phyloP scores from a whole-genome alignment of 2,329 filamentous ascomycete species.

The Sclerotinia trifoliorum region DNA sequence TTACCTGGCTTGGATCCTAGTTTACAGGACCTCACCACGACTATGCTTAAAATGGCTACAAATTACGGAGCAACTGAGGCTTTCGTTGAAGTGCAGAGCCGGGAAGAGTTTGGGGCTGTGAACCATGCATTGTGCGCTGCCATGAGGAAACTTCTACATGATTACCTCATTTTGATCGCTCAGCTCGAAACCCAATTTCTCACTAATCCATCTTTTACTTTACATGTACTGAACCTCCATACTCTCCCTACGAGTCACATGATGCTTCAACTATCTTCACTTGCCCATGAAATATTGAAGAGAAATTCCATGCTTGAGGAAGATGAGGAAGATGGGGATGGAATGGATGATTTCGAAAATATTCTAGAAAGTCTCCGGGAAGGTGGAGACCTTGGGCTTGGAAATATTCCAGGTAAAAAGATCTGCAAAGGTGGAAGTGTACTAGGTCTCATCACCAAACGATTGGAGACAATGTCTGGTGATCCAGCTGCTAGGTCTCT shows the following conservation, averaged over 20 bases:
- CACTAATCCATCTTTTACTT: constrained; percentile 82
- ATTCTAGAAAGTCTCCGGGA: constrained; percentile 88
- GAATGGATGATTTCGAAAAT: constrained; percentile 80
- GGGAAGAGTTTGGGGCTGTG: constrained; percentile 88
- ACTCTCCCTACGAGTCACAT: constrained; percentile 88
- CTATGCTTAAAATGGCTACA: constrained; percentile 91
- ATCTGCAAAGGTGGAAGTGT: constrained; percentile 96
- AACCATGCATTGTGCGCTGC: constrained; percentile 97
- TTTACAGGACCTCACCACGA: constrained; percentile 78
- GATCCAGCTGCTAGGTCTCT: constrained; percentile 84
- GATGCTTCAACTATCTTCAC: constrained; percentile 82
- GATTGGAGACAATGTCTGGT: constrained; percentile 86
- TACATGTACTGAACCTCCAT: constrained; percentile 91
- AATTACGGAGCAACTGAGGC: constrained; percentile 89
- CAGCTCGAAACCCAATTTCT: constrained; percentile 92
- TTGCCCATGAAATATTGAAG: constrained; percentile 84
- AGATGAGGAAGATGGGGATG: constrained; percentile 61
- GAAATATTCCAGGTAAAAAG: constrained; percentile 80
- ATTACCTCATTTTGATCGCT: constrained; percentile 89
- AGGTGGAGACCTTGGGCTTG: constrained; percentile 76
- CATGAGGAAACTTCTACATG: constrained; percentile 84
- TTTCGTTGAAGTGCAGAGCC: constrained; percentile 91
- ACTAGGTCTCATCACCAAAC: constrained; percentile 80
- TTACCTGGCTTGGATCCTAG: constrained; percentile 85
- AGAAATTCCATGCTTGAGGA: constrained; percentile 86